Conservation (phyloP, 148 eudicot species). For the Rhododendron henanense region DNA sequence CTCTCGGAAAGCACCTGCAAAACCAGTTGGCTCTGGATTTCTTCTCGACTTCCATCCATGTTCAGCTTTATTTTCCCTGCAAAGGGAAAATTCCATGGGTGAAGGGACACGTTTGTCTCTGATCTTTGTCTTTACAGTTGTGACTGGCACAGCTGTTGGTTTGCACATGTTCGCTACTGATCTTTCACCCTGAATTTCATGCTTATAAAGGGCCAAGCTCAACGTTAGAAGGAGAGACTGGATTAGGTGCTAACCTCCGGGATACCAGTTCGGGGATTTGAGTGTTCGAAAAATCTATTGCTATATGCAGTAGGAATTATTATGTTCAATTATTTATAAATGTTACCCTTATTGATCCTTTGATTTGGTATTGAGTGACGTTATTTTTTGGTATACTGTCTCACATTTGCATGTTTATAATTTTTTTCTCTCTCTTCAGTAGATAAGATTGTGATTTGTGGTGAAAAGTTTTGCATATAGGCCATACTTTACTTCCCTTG, state of each 20-base stretch:
- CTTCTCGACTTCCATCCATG: not conserved
- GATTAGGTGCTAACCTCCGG: not conserved
- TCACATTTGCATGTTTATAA: not conserved
- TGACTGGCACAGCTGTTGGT: not conserved
- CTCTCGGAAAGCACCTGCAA: not conserved
- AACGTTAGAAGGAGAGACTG: not conserved
- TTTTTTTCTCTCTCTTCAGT: not conserved
- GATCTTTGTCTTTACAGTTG: not conserved
- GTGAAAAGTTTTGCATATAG: not conserved
- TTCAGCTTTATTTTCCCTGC: not conserved
- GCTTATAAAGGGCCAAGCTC: not conserved
- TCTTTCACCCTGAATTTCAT: not conserved
- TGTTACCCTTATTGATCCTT: not conserved
- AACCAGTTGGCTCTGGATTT: not conserved
- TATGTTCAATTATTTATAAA: not conserved
- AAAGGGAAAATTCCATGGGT: not conserved
- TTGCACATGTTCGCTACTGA: not conserved
- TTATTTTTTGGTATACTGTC: not conserved
- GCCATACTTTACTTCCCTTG: not conserved
- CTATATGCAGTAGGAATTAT: not conserved
- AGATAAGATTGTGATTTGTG: constrained; percentile 1
- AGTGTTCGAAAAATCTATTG: not conserved
- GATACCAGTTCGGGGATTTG: not conserved
- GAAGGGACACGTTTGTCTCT: not conserved
- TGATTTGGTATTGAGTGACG: not conserved